Conservation (phyloP, 2,329 filamentous ascomycete genomes). For the Pseudophaeomoniella oleicola region DNA sequence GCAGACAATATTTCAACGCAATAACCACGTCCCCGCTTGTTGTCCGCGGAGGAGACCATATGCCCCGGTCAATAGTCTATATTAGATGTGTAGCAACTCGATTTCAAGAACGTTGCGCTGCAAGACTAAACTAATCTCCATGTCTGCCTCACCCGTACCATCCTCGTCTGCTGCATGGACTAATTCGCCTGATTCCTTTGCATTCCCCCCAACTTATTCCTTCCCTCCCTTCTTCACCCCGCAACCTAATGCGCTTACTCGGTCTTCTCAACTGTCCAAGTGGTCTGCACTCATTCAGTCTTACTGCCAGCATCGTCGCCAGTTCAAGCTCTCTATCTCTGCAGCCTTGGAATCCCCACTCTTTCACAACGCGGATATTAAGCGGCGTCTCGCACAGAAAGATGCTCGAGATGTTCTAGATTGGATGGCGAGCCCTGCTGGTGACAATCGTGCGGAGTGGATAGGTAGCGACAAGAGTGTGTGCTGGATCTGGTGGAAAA, state of each 20-base stretch:
- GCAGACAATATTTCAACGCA: not conserved
- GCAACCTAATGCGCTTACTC: constrained; percentile 29
- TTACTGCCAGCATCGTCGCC: constrained; percentile 65
- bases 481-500: constrained; percentile 46
- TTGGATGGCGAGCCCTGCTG: constrained; percentile 39
- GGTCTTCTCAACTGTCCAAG: constrained; percentile 47
- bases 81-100: not conserved
- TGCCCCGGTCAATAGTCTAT: not conserved
- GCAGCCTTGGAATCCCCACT: constrained; percentile 44
- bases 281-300: constrained; percentile 76
- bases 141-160: not conserved
- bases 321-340: constrained; percentile 60
- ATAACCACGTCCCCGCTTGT: not conserved
- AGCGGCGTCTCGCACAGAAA: constrained; percentile 31
- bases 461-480: constrained; percentile 20
- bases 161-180: too few species aligned
- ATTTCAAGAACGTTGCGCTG: not conserved
- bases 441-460: constrained; percentile 45
- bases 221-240: constrained; percentile 40
- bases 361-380: constrained; percentile 34
- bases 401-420: constrained; percentile 40
- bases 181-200: too few species aligned
- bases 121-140: too few species aligned
- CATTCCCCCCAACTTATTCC: constrained; percentile 26
- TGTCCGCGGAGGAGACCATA: not conserved